Evolutionary conservation across 108 stramenopile species (phyloP), one percentile per base, ranked within the genome.

Genomic region (Conticribra guillardii): DNA sequence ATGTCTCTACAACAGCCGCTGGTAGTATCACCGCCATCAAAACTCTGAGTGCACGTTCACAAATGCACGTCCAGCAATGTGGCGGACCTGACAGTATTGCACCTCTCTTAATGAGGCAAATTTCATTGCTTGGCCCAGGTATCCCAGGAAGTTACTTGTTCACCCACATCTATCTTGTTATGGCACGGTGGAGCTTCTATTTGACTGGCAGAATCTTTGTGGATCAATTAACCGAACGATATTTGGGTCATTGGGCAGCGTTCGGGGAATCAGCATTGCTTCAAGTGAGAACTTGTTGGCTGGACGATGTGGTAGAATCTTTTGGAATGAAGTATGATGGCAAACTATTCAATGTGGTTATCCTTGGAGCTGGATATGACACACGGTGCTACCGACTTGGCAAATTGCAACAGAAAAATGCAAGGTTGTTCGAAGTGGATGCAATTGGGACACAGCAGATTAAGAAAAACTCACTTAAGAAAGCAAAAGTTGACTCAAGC

Each of bases 321-420:
- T 70, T 70, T 52, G 69, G 29, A 14, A 31, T 32, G 11, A 45
- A 33, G 49, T 21, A 61, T 27, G 3, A 50, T 16, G 69, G 59
- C 8, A 26, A 16, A 23, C 11, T 22, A 15, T 60, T 50, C 44
- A 70, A 70, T 54, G 69, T 70, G 16, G 69, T 70, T 11, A 70
- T 70, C 51, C 69, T 70, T 22, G 69, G 69, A 8, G 69, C 69
- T 19, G 69, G 69, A 21, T 70, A 51, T 33, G 69, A 70, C 27
- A 70, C 69, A 34, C 31, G 69, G 44, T 70, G 69, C 59, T 70
- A 70, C 44, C 32, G 69, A 18, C 59, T 70, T 33, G 45, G 58
- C 23, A 33, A 60, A 37, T 29, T 48, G 48, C 1, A 32, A n/a
- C 49, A 50, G 15, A 3, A 70, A 1, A 54, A 70, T 52, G 58